phyloP scores from a whole-genome alignment of 1,284 basidiomycete species.

The Bothia castanella region DNA sequence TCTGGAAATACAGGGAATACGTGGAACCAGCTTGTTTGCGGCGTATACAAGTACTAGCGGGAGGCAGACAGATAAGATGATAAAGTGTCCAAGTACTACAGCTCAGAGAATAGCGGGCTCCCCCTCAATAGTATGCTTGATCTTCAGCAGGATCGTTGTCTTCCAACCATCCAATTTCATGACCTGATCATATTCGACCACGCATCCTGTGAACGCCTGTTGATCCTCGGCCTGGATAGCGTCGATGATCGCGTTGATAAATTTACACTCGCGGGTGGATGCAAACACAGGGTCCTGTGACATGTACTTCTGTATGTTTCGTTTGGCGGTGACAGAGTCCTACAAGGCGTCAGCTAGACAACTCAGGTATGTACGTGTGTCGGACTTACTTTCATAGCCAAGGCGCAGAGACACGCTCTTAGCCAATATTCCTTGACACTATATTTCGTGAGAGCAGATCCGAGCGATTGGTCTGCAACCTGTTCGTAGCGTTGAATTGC shows the following conservation, averaged over 20 bases:
- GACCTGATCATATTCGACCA: constrained; percentile 84
- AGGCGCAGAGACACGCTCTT: constrained; percentile 80
- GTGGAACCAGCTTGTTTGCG: constrained; percentile 17
- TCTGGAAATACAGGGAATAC: constrained; percentile 2
- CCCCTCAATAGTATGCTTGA: constrained; percentile 78
- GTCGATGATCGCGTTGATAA: constrained; percentile 72
- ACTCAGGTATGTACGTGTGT: neutral
- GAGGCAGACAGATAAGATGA: neutral
- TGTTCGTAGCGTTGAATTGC: constrained; percentile 89
- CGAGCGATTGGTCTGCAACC: constrained; percentile 84
- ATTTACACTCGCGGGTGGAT: constrained; percentile 88
- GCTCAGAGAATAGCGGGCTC: constrained; percentile 43
- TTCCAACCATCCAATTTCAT: constrained; percentile 95
- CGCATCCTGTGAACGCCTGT: constrained; percentile 74
- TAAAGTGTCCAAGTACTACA: neutral
- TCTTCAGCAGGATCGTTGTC: constrained; percentile 81
- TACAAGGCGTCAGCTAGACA: constrained; percentile 33
- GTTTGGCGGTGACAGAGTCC: constrained; percentile 83
- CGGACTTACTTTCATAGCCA: constrained; percentile 78
- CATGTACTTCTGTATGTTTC: constrained; percentile 73
- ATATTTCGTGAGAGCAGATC: constrained; percentile 90
- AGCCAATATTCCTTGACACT: constrained; percentile 99
- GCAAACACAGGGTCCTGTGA: constrained; percentile 78
- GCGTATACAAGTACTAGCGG: neutral
- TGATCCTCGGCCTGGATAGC: constrained; percentile 77